Conservation (phyloP, 2,329 filamentous ascomycete genomes). For the Venturiaceae sp. region DNA sequence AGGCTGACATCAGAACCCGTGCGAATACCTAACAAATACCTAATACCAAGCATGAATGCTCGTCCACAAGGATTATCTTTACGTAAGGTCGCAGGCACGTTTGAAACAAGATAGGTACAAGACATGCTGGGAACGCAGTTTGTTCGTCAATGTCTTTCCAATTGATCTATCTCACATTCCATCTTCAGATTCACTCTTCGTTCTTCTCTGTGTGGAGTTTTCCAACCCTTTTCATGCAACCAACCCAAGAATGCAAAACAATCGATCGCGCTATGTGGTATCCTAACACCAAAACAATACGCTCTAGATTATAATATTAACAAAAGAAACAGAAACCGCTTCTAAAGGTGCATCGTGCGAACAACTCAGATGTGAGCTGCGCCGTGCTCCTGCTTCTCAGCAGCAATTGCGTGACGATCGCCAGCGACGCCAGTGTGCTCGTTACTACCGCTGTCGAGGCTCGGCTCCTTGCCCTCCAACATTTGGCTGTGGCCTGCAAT, state of each 20-base stretch:
- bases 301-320: background rate
- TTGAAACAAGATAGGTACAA: background rate
- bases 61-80: background rate
- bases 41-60: background rate
- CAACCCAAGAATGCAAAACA: background rate
- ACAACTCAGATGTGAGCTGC: background rate
- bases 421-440: constrained; percentile 40
- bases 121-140: background rate
- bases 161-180: background rate
- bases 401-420: constrained; percentile 42
- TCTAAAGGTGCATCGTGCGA: background rate
- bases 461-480: constrained; percentile 46
- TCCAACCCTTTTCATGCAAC: background rate
- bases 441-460: constrained; percentile 29
- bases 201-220: background rate
- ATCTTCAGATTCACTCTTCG: background rate
- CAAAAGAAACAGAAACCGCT: background rate
- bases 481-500: constrained; percentile 61
- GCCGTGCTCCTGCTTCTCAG: constrained; percentile 10
- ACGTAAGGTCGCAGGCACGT: background rate
- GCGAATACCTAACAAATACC: background rate
- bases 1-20: background rate
- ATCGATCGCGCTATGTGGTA: background rate
- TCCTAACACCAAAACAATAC: background rate
- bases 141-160: background rate